A percentile compares a stretch with the other conserved stretches of the same genome.
phyloP scores from a whole-genome alignment of 305 asterid genomes.

The Fraxinus sp. region DNA sequence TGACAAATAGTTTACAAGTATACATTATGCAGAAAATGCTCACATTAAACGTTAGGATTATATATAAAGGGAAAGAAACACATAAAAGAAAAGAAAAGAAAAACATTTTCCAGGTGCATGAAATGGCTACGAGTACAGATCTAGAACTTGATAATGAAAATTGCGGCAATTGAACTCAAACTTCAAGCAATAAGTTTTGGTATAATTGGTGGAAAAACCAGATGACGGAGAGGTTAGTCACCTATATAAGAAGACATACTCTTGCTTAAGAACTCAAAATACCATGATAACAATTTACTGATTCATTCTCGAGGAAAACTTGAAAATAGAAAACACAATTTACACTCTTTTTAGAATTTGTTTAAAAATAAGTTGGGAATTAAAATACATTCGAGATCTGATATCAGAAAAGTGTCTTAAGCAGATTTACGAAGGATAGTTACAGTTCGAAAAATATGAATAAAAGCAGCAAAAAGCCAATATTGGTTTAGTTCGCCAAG shows the following conservation, averaged over 20 bases:
- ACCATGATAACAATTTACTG: background rate
- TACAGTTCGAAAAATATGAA: background rate
- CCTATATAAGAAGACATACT: background rate
- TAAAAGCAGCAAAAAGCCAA: background rate
- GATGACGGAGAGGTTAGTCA: background rate
- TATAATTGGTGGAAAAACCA: background rate
- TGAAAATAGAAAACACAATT: background rate
- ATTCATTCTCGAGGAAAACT: background rate
- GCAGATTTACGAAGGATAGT: background rate
- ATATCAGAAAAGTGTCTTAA: background rate
- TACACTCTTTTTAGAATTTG: background rate
- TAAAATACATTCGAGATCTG: background rate
- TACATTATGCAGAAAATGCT: constrained; percentile 8
- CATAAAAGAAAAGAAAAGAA: background rate
- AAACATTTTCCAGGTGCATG: background rate
- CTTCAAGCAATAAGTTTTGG: background rate
- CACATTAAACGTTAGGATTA: background rate
- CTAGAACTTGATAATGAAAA: background rate
- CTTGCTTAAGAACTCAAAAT: background rate
- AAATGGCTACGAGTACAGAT: background rate
- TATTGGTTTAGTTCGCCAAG: background rate
- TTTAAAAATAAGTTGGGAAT: background rate
- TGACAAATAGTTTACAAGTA: background rate
- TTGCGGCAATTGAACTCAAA: background rate
- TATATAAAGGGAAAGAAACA: background rate